Conservation (phyloP, 345 rosid species). For the Odontarrhena argentea region DNA sequence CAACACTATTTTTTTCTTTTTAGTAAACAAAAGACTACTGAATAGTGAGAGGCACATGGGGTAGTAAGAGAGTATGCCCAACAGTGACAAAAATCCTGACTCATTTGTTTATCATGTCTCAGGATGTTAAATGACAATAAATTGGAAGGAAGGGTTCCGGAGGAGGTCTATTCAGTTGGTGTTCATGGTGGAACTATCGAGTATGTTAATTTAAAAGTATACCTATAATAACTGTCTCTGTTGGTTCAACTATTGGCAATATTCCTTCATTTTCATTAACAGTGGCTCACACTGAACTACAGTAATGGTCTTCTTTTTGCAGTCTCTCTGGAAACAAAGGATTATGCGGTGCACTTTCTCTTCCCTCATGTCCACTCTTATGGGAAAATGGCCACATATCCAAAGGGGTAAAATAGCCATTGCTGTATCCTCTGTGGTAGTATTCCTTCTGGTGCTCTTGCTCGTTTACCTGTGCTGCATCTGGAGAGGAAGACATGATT, state of each 20-base stretch:
- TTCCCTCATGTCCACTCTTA: conserved; percentile 70
- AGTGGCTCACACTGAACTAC: conserved; percentile 8
- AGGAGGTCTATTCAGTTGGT: conserved; percentile 80
- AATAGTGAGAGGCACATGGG: neutral
- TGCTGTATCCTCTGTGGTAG: conserved; percentile 55
- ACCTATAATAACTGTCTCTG: neutral
- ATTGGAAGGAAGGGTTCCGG: conserved; percentile 85
- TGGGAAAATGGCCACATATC: conserved; percentile 93
- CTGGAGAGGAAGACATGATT: conserved; percentile 70
- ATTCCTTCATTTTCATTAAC: neutral
- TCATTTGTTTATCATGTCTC: conserved; percentile 21
- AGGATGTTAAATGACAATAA: conserved; percentile 73
- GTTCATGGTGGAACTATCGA: conserved; percentile 93
- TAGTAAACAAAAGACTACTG: neutral
- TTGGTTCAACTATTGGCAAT: neutral
- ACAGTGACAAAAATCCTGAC: neutral
- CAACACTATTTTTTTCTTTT: too few relatives aligned
- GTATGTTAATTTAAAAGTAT: conserved; percentile 47
- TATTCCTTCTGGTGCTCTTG: conserved; percentile 49
- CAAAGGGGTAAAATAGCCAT: conserved; percentile 79
- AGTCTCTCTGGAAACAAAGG: conserved; percentile 95
- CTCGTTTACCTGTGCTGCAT: conserved; percentile 62
- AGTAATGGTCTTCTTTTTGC: conserved; percentile 25
- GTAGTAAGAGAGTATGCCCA: conserved; percentile 1
- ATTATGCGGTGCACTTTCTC: conserved; percentile 80